These are phyloP conservation scores for Epichloe festucae DNA, from an alignment of 2,329 filamentous ascomycete genomes.

Conservation along the genomic window DNA sequence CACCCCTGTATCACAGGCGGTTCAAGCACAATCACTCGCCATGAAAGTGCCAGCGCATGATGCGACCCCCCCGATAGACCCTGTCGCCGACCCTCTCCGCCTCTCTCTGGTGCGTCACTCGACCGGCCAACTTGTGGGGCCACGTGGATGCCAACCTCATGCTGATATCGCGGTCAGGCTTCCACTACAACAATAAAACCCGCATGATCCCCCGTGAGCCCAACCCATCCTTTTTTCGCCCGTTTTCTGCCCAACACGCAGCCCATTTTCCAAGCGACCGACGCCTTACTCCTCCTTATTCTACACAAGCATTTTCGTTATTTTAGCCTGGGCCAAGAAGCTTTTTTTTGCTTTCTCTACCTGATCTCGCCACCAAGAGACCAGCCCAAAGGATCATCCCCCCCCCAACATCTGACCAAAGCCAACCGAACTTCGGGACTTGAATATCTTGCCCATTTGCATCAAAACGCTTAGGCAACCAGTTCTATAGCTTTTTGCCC, in stretches of 20 bases:
- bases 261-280: constrained; percentile 11
- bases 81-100: constrained; percentile 8
- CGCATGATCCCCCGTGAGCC: constrained; percentile 32
- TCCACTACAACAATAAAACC: constrained; percentile 33
- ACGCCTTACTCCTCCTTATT: constrained; percentile 5
- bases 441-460: constrained; percentile 17
- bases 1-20: constrained; percentile 20
- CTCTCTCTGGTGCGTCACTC: constrained; percentile 6
- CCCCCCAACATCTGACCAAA: not conserved
- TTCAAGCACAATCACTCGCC: constrained; percentile 25
- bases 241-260: constrained; percentile 25
- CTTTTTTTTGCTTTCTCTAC: constrained; percentile 9
- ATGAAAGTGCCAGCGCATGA: constrained; percentile 33
- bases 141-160: constrained; percentile 5
- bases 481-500: constrained; percentile 10
- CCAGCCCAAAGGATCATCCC: constrained; percentile 5
- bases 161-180: constrained; percentile 15
- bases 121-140: constrained; percentile 14
- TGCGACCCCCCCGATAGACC: constrained; percentile 21
- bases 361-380: constrained; percentile 10
- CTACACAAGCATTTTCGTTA: constrained; percentile 5
- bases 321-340: constrained; percentile 9
- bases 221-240: constrained; percentile 19
- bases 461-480: constrained; percentile 6
- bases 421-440: constrained; percentile 10